Percentiles rank a stretch among this genome's conserved stretches.
These are phyloP conservation scores for Pythium coloratum DNA, from an alignment of 352 stramenopile genomes.

Conservation along the genomic window DNA sequence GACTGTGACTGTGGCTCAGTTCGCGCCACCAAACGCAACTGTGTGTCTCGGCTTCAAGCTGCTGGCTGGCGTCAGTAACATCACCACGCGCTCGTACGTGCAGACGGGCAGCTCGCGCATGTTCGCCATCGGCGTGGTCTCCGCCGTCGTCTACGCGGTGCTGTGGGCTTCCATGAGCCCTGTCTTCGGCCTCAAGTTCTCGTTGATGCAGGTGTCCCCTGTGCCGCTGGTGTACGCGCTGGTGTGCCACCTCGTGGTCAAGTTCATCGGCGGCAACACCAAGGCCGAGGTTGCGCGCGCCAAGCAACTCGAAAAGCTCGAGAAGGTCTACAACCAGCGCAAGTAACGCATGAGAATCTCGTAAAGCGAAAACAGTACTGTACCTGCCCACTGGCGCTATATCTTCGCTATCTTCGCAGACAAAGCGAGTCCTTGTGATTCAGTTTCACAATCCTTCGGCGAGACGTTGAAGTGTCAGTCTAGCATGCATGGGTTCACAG, in stretches of 20 bases:
- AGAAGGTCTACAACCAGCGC: conserved; percentile 27
- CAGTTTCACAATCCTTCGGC: too few species aligned
- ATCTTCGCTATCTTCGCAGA: too few species aligned
- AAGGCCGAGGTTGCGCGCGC: conserved; percentile 49
- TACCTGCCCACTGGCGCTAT: too few species aligned
- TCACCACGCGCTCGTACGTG: conserved; percentile 43
- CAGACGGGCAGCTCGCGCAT: conserved; percentile 20
- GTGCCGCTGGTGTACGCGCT: conserved; percentile 45
- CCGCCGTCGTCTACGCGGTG: conserved; percentile 36
- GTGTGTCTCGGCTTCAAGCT: conserved; percentile 45
- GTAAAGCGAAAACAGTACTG: background rate
- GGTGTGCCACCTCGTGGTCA: conserved; percentile 27
- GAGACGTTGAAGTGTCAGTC: too few species aligned
- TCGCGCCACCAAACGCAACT: conserved; percentile 13
- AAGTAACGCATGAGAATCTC: conserved; percentile 5
- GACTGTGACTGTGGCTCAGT: conserved; percentile 24
- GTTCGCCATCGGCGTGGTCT: conserved; percentile 35
- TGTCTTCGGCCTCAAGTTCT: conserved; percentile 35
- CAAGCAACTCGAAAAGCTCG: conserved; percentile 58
- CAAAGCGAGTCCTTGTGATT: too few species aligned
- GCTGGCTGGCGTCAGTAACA: conserved; percentile 36
- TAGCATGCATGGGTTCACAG: too few species aligned
- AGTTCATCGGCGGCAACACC: conserved; percentile 52
- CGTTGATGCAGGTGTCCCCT: conserved; percentile 42
- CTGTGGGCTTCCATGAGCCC: conserved; percentile 35